Percentiles rank a stretch among this genome's conserved stretches.
These are phyloP conservation scores for Exophiala aquamarina DNA, from an alignment of 2,329 filamentous ascomycete genomes.

Conservation along the genomic window DNA sequence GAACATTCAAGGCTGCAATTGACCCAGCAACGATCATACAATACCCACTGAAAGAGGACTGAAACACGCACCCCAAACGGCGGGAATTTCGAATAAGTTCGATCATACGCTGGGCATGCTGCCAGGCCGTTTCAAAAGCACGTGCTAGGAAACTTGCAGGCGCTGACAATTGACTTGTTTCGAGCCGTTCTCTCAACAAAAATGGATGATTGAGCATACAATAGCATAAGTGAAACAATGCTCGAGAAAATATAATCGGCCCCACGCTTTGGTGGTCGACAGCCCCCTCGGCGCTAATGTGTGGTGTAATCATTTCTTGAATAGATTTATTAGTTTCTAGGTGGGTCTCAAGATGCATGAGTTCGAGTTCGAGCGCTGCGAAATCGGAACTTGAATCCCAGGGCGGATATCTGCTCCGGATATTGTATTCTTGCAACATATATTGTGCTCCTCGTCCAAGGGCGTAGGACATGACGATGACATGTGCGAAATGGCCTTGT, in stretches of 20 bases:
- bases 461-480: constrained; percentile 15
- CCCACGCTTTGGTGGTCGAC: constrained; percentile 29
- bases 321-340: constrained; percentile 1
- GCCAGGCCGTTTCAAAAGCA: constrained; percentile 29
- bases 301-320: neutral
- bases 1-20: constrained; percentile 2
- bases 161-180: constrained; percentile 28
- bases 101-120: constrained; percentile 33
- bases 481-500: constrained; percentile 8
- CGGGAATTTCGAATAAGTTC: constrained; percentile 29
- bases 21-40: constrained; percentile 33
- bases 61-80: constrained; percentile 25
- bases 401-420: neutral
- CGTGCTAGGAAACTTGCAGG: constrained; percentile 33
- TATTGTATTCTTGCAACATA: constrained; percentile 12
- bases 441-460: constrained; percentile 14
- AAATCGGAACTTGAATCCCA: constrained; percentile 3
- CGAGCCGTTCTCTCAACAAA: constrained; percentile 31
- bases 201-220: constrained; percentile 39
- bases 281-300: constrained; percentile 1
- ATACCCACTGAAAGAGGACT: constrained; percentile 36
- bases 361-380: constrained; percentile 8
- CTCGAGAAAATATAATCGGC: constrained; percentile 34
- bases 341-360: constrained; percentile 11
- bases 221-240: constrained; percentile 37